Base-by-base conservation (phyloP, 192 early-diverging fungal genomes). In the Anaeromyces robustus region DNA sequence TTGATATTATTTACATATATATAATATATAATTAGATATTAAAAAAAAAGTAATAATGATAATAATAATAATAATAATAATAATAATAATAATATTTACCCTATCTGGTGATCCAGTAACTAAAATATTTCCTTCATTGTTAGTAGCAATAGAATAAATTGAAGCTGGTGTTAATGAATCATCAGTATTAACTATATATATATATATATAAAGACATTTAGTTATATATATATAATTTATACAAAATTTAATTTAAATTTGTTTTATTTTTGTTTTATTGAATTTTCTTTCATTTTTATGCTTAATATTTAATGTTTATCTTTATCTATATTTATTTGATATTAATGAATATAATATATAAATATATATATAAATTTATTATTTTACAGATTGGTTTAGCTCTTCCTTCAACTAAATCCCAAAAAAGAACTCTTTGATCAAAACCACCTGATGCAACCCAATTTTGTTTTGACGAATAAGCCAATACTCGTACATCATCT, bases 21-120 rank as follows among this genome's bases (percentile, higher is more conserved):
- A n/a, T n/a, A n/a, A n/a, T n/a, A n/a, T n/a, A n/a, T n/a, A n/a
- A n/a, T n/a, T n/a, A n/a, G n/a, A n/a, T n/a, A n/a, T n/a, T n/a
- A n/a, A n/a, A n/a, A n/a, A n/a, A n/a, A n/a, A n/a, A n/a, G n/a
- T n/a, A n/a, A n/a, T n/a, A n/a, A n/a, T n/a, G n/a, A n/a, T n/a
- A n/a, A n/a, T n/a, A n/a, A n/a, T n/a, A n/a, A n/a, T n/a, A n/a
- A n/a, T n/a, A n/a, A n/a, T n/a, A n/a, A n/a, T n/a, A n/a, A n/a
- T n/a, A n/a, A n/a, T n/a, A n/a, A n/a, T n/a, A n/a, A n/a, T 68
- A 39, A 31, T 29, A 78, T 78, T 68, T 29, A 79, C 86, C 86
- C 95, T 98, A 79, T 99, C 97, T 1, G 97, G 96, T 18, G 95
- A 95, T 26, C 96, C 97, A 52, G 94, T 93, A 14, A 92, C 95